phyloP scores from a whole-genome alignment of 164 flowering plant species.

The Nelumbo lutea region DNA sequence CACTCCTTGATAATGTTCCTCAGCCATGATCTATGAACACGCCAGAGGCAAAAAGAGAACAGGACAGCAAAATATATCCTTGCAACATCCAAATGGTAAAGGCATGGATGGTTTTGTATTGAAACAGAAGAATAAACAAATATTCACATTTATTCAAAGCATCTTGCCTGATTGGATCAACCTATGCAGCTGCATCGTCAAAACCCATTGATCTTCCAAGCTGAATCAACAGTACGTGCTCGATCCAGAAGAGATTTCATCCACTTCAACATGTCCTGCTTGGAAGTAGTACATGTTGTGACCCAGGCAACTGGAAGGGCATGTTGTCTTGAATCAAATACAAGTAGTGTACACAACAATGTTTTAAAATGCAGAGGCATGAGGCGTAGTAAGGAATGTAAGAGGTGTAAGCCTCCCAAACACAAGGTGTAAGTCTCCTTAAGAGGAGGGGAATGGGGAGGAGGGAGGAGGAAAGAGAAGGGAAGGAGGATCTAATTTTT shows the following conservation, averaged over 20 bases:
- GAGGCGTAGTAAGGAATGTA: too few relatives aligned
- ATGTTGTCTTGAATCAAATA: constrained; percentile 91
- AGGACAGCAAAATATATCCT: constrained; percentile 84
- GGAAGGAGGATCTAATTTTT: too few relatives aligned
- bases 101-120: background rate
- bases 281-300: constrained; percentile 69
- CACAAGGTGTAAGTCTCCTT: too few relatives aligned
- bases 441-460: too few relatives aligned
- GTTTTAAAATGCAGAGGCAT: too few relatives aligned
- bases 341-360: constrained; percentile 51
- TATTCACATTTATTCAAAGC: constrained; percentile 8
- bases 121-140: background rate
- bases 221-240: constrained; percentile 51
- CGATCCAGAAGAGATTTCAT: constrained; percentile 77
- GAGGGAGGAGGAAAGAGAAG: too few relatives aligned
- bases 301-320: constrained; percentile 97
- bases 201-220: constrained; percentile 81
- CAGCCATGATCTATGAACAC: constrained; percentile 91
- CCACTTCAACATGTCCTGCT: constrained; percentile 76
- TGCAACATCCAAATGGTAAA: constrained; percentile 25
- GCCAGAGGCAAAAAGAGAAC: constrained; percentile 82
- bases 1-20: constrained; percentile 72
- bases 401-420: too few relatives aligned
- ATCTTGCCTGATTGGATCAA: constrained; percentile 84
- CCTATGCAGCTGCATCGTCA: constrained; percentile 95